Conservation (phyloP, 1,284 basidiomycete species). For the Apiotrichum brassicae region DNA sequence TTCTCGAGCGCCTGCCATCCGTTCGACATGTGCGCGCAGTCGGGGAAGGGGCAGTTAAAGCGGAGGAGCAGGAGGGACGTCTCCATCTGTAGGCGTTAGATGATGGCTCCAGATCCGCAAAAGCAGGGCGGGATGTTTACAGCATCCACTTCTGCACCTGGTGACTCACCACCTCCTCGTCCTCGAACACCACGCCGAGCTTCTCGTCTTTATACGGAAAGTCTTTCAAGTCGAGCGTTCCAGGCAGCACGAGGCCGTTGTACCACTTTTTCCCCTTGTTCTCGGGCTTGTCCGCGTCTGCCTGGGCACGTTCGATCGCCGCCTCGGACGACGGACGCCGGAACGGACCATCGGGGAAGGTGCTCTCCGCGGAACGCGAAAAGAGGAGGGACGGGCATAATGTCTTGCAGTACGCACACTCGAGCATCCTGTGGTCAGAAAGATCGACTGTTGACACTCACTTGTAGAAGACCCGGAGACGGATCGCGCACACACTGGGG, state of each 20-base stretch:
- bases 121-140: too few relatives aligned
- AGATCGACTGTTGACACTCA: constrained; percentile 14
- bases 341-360: constrained; percentile 57
- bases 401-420: constrained; percentile 97
- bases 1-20: constrained; percentile 84
- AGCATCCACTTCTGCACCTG: too few relatives aligned
- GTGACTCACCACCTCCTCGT: constrained; percentile 61
- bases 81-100: constrained; percentile 58
- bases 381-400: constrained; percentile 75
- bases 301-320: constrained; percentile 33
- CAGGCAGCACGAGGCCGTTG: constrained; percentile 34
- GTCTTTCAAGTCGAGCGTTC: constrained; percentile 34
- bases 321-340: constrained; percentile 50
- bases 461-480: constrained; percentile 91
- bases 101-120: too few relatives aligned
- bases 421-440: constrained; percentile 52
- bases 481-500: constrained; percentile 68
- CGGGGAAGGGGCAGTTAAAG: constrained; percentile 72
- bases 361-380: constrained; percentile 61
- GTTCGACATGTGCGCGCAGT: constrained; percentile 74
- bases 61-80: constrained; percentile 84
- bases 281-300: constrained; percentile 33
- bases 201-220: constrained; percentile 65
- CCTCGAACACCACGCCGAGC: constrained; percentile 79
- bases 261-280: constrained; percentile 39